Evolutionary conservation across 164 flowering plant genomes (phyloP), one percentile per base, ranked within the genome.

Genomic region (Liquidambar formosana): DNA sequence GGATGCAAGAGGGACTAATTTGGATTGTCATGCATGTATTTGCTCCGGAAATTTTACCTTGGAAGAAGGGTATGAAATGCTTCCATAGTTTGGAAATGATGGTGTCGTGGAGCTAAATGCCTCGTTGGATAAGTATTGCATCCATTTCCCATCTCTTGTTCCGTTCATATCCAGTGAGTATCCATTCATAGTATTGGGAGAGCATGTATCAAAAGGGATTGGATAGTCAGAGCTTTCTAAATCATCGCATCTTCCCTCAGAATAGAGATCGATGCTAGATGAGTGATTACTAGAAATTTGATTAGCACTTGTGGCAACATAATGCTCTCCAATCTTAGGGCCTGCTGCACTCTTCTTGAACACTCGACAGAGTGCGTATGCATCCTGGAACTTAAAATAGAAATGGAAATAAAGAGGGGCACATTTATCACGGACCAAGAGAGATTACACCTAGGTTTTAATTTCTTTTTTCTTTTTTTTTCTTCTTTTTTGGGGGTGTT

Each of bases 361-460:
- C 38, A 94, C 80, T 5, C 99, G 95, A 64, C 97, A 92, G 18
- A 94, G 81, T 0, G 99, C 97, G 76, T 91, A 94, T 11, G 97
- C 94, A 77, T 94, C 99, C 99, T 94, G 77, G 46, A 71, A 67
- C 46, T 60, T 27, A 26, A 5, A 5, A 16, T 13, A 11, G 38
- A 46, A 48, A 52, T 16, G 13, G 10, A 51, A 16, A 19, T 8
- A 22, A 3, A 38, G n/a, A 56, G 41, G 45, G 18, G n/a, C n/a
- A n/a, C n/a, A n/a, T n/a, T n/a, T n/a, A n/a, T n/a, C n/a, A n/a
- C n/a, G n/a, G n/a, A n/a, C n/a, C n/a, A n/a, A n/a, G n/a, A n/a
- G n/a, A n/a, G n/a, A n/a, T n/a, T n/a, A n/a, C n/a, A n/a, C n/a
- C n/a, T n/a, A n/a, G n/a, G n/a, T n/a, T n/a, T n/a, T n/a, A n/a